Evolutionary conservation across 352 stramenopile genomes (phyloP), one percentile per base, ranked within the genome.

Genomic region (Phytophthora cryptogea): DNA sequence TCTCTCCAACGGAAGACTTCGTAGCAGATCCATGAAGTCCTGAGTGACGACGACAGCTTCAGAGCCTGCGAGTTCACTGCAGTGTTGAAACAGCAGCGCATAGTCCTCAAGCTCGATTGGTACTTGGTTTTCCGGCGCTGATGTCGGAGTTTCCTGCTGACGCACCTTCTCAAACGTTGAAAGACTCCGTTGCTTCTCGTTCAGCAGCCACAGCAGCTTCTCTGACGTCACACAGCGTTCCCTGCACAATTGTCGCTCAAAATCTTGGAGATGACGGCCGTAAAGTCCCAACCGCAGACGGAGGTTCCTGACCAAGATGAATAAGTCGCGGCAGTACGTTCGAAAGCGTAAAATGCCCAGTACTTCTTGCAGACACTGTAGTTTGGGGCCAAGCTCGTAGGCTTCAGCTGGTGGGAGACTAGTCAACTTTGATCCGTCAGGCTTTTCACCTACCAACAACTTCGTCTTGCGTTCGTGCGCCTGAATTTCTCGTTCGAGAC

Each of bases 341-440:
- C 57, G 57, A 37, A 89, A 87, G 11, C 70, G 66, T 3, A 44
- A 14, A 11, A 20, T 39, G 0, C 81, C 81, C 1, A 90, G 57
- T n/a, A 90, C 68, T 44, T 83, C 76, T n/a, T 72, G 52, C 5
- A 90, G 47, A 40, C 75, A 76, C 10, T 78, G 77, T 14, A 83
- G 39, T 41, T 87, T 86, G 0, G 77, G 61, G 10, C 60, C 54
- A 13, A 79, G 26, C 7, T 74, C 68, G 16, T 54, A 72, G 14
- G 52, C 47, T 58, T 72, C 63, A 13, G 63, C 51, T 30, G 58
- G 36, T 7, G 63, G 63, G 5, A 72, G 47, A 35, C 30, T 52
- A 8, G 46, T 65, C 8, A 32, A 13, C 6, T 14, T 68, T 4
- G 46, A 68, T 8, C 13, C 31, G 36, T 60, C 52, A 11, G 26